These are phyloP conservation scores for Zygoascus flipseniorum DNA, from an alignment of 805 yeast genomes.

Conservation along the genomic window DNA sequence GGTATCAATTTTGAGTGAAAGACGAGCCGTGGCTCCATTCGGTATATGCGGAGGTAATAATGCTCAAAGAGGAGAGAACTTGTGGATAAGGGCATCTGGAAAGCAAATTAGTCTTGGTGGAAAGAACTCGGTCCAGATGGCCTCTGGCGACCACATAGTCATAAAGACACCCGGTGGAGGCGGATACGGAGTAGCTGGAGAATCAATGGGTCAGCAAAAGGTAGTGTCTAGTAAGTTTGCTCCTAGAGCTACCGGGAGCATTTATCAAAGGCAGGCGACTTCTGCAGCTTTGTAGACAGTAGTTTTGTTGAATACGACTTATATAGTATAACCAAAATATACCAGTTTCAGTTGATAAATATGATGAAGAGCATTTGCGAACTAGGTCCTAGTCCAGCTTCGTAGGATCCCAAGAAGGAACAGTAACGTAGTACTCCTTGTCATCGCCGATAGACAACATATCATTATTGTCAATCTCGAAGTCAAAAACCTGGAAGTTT, in stretches of 20 bases:
- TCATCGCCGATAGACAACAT: conserved; percentile 23
- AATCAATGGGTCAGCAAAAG: neutral
- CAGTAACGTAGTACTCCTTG: conserved; percentile 23
- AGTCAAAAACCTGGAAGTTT: conserved; percentile 45
- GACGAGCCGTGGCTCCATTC: conserved; percentile 78
- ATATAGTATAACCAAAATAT: neutral
- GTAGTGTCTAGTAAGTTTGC: conserved; percentile 1
- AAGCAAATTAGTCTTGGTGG: conserved; percentile 49
- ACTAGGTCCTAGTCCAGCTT: conserved; percentile 10
- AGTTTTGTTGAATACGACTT: neutral
- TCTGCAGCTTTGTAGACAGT: neutral
- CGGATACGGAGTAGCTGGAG: conserved; percentile 48
- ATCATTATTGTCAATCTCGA: conserved; percentile 27
- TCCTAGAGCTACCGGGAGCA: conserved; percentile 15
- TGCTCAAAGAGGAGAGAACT: conserved; percentile 65
- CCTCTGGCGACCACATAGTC: conserved; percentile 56
- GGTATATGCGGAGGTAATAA: conserved; percentile 78
- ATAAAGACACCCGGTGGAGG: conserved; percentile 84
- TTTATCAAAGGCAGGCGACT: conserved; percentile 8
- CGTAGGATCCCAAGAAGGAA: conserved; percentile 31
- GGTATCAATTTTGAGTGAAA: conserved; percentile 76
- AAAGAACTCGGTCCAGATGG: conserved; percentile 50
- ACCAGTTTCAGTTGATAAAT: neutral
- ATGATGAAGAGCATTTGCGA: neutral
- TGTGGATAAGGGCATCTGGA: conserved; percentile 31